Evolutionary conservation across 768 basidiomycete genomes (phyloP).

Genomic region (Royoungia palumana): DNA sequence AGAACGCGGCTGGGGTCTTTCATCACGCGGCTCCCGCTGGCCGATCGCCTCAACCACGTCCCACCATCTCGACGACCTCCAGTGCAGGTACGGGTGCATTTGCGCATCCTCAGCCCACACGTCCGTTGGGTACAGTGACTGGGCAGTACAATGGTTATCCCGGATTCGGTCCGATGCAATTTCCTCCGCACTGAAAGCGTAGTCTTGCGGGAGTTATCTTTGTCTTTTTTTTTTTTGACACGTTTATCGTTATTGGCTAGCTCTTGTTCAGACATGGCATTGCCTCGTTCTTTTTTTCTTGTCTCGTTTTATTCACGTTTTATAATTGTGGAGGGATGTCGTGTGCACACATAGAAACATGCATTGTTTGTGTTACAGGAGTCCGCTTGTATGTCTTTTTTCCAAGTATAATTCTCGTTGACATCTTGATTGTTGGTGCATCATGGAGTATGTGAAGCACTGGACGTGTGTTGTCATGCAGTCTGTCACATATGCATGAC

Average conservation of each 20-base stretch:
- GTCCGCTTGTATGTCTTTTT: background rate
- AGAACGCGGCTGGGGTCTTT: slow-evolving; percentile 27
- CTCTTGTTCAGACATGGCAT: slow-evolving; percentile 7
- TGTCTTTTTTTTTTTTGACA: background rate
- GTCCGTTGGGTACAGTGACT: slow-evolving; percentile 8
- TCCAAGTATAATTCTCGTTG: background rate
- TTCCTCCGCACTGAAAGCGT: slow-evolving; percentile 10
- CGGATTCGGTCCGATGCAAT: slow-evolving; percentile 25
- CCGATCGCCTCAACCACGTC: slow-evolving; percentile 21
- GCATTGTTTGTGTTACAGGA: too few relatives aligned
- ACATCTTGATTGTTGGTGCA: slow-evolving; percentile 25
- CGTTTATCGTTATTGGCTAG: slow-evolving; percentile 24
- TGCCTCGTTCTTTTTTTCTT: background rate
- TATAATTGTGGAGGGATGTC: too few relatives aligned
- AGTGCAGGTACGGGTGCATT: slow-evolving; percentile 9
- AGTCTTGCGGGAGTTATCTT: background rate
- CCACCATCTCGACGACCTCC: slow-evolving; percentile 9
- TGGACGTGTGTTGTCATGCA: too few relatives aligned
- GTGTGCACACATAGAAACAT: too few relatives aligned
- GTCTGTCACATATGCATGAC: too few relatives aligned
- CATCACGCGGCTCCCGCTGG: slow-evolving; percentile 11
- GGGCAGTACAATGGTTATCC: slow-evolving; percentile 22
- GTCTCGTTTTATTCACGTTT: background rate
- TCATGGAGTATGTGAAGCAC: slow-evolving; percentile 27
- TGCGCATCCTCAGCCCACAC: slow-evolving; percentile 25